phyloP scores from a whole-genome alignment of 805 yeast species.

The Teunomyces barrocoloradensis region DNA sequence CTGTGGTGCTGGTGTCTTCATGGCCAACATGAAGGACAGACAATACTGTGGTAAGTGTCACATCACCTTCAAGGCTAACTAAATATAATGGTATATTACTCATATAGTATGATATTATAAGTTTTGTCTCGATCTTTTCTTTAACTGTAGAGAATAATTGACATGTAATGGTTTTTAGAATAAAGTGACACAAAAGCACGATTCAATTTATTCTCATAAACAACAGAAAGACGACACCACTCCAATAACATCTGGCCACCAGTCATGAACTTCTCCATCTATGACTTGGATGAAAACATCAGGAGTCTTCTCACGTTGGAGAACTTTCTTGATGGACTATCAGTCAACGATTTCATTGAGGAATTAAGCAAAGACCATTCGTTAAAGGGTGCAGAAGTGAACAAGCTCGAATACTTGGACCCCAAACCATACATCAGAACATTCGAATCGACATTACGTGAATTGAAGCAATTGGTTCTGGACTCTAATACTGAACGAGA shows the following conservation, averaged over 20 bases:
- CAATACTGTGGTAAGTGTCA: constrained; percentile 99
- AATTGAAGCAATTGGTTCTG: constrained; percentile 58
- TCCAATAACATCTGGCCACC: neutral
- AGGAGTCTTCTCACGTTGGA: constrained; percentile 54
- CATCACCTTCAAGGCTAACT: constrained; percentile 69
- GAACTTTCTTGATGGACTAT: constrained; percentile 63
- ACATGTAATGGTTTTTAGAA: no score
- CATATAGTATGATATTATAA: constrained; percentile 1
- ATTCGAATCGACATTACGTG: constrained; percentile 79
- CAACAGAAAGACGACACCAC: neutral
- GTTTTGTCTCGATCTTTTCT: neutral
- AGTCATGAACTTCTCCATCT: constrained; percentile 45
- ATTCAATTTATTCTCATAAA: neutral
- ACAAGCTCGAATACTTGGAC: constrained; percentile 60
- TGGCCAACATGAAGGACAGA: constrained; percentile 99
- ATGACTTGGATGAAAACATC: constrained; percentile 65
- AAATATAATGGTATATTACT: constrained; percentile 5
- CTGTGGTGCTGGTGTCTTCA: constrained; percentile 99
- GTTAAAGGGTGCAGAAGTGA: constrained; percentile 47
- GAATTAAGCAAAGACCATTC: constrained; percentile 69
- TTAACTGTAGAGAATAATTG: no score
- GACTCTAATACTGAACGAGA: constrained; percentile 53
- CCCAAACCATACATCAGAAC: constrained; percentile 95
- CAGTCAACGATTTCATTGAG: constrained; percentile 79
- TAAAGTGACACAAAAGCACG: neutral